These are phyloP conservation scores for Rhynchospora pubera DNA, from an alignment of 176 grass and related monocot species.

Conservation along the genomic window DNA sequence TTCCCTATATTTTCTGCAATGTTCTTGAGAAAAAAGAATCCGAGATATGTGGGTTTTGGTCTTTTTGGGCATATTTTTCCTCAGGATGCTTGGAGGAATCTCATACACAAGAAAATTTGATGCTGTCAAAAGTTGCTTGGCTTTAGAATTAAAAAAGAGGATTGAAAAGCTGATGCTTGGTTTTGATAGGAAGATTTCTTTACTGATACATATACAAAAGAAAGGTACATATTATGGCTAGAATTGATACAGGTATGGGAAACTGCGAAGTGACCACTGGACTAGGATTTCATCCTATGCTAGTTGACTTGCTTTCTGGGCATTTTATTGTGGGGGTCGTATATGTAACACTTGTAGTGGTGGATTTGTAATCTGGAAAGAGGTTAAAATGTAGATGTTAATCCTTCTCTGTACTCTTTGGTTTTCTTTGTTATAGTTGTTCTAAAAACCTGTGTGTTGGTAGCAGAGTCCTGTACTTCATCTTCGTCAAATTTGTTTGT, in stretches of 20 bases:
- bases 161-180: not conserved
- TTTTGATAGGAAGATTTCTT: not conserved
- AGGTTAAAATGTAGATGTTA: not conserved
- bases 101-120: not conserved
- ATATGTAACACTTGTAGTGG: not conserved
- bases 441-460: not conserved
- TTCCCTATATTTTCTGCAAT: not conserved
- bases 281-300: not conserved
- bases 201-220: slow-evolving; percentile 2
- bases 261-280: not conserved
- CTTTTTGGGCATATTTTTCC: not conserved
- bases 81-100: not conserved
- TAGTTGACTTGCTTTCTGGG: not conserved
- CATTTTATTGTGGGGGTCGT: slow-evolving; percentile 5
- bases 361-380: not conserved
- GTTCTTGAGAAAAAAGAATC: not conserved
- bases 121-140: not conserved
- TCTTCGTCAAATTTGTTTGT: not conserved
- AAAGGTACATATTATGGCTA: slow-evolving; percentile 6
- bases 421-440: not conserved
- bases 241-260: not conserved
- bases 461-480: not conserved
- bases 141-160: not conserved
- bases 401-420: not conserved
- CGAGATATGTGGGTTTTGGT: not conserved